These are phyloP conservation scores for Candida xyloterini DNA, from an alignment of 805 yeast genomes.

Conservation along the genomic window DNA sequence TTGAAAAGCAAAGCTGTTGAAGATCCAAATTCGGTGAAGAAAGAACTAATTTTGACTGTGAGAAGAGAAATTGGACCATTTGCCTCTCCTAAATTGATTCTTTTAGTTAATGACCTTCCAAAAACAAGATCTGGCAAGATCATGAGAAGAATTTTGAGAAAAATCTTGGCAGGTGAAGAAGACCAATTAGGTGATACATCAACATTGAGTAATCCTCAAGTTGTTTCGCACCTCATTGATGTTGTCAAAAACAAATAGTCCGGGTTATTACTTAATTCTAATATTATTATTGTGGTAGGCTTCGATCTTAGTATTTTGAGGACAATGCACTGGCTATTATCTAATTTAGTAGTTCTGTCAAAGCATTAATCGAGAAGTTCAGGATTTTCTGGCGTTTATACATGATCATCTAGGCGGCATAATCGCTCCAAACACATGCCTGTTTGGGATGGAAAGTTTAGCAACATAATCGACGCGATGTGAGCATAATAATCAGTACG, in stretches of 20 bases:
- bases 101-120: conserved; percentile 74
- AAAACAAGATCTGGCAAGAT: conserved; percentile 85
- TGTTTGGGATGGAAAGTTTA: too few relatives aligned
- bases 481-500: neutral
- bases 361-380: too few relatives aligned
- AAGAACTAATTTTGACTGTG: conserved; percentile 64
- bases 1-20: conserved; percentile 52
- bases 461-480: neutral
- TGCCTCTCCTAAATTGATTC: conserved; percentile 77
- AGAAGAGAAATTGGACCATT: conserved; percentile 82
- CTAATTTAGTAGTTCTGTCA: too few relatives aligned
- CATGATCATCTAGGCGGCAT: too few relatives aligned
- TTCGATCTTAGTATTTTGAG: neutral
- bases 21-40: conserved; percentile 53
- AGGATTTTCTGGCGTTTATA: too few relatives aligned
- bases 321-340: neutral
- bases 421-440: too few relatives aligned
- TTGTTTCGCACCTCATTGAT: conserved; percentile 63
- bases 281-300: neutral
- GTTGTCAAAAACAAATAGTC: conserved; percentile 36
- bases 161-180: conserved; percentile 69
- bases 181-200: conserved; percentile 80
- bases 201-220: conserved; percentile 72
- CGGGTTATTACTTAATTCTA: neutral
- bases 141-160: conserved; percentile 82